A percentile compares a stretch with the other conserved stretches of the same genome.
phyloP scores from a whole-genome alignment of 495 filamentous ascomycete genomes.

The Aspergillus affinis region DNA sequence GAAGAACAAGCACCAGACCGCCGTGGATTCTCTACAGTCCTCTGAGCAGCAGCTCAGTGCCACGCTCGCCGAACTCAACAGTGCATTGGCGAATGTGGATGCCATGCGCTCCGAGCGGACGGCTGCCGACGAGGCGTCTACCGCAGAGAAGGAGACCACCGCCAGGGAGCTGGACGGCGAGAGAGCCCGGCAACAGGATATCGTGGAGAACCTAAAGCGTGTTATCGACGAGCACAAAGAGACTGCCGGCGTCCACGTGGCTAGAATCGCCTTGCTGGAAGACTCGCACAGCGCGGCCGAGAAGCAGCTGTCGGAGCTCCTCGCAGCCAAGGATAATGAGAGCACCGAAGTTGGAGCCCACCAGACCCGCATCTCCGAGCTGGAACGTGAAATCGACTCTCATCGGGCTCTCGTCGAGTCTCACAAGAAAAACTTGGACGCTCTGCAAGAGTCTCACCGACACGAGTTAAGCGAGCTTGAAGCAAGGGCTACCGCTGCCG shows the following conservation, averaged over 20 bases:
- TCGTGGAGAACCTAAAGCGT: constrained; percentile 64
- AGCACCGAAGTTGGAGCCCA: constrained; percentile 47
- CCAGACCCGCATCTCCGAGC: constrained; percentile 52
- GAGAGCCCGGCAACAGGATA: constrained; percentile 59
- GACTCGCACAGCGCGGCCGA: constrained; percentile 59
- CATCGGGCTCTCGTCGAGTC: constrained; percentile 55
- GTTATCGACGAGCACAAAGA: constrained; percentile 79
- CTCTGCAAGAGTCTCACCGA: constrained; percentile 54
- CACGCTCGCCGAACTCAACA: constrained; percentile 71
- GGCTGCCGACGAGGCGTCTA: constrained; percentile 26
- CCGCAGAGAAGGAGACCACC: constrained; percentile 45
- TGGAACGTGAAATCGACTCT: constrained; percentile 56
- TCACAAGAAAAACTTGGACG: constrained; percentile 53
- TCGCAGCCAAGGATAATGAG: constrained; percentile 29
- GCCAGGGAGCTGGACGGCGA: constrained; percentile 52
- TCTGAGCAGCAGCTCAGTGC: constrained; percentile 71
- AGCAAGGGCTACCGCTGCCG: constrained; percentile 35
- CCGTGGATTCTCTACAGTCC: constrained; percentile 67
- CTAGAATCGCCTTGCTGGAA: constrained; percentile 66
- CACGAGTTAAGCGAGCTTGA: constrained; percentile 52
- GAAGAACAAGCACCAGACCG: constrained; percentile 70
- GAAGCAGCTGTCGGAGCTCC: constrained; percentile 51
- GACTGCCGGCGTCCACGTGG: constrained; percentile 60
- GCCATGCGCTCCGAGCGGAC: constrained; percentile 46
- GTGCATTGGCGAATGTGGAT: constrained; percentile 45